These are phyloP conservation scores for Aspergillus ibericus DNA, from an alignment of 2,329 filamentous ascomycete species.

Conservation along the genomic window DNA sequence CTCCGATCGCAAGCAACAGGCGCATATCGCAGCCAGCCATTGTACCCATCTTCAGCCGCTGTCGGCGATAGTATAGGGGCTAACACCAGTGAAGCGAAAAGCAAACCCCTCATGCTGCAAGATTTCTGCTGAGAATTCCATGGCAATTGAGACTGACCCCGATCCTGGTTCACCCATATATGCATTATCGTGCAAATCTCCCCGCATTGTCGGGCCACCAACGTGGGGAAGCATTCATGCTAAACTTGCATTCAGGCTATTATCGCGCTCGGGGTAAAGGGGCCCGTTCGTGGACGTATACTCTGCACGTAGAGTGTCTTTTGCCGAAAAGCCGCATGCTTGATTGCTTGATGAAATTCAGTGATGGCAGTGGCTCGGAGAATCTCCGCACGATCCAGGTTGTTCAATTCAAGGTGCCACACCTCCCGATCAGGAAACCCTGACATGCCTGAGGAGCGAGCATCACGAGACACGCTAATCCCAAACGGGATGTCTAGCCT, in stretches of 20 bases:
- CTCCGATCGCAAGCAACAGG: slow-evolving; percentile 45
- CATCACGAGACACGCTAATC: neutral
- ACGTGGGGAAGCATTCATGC: slow-evolving; percentile 5
- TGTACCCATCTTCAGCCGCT: slow-evolving; percentile 60
- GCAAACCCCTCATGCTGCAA: neutral
- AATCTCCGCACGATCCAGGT: too few relatives aligned
- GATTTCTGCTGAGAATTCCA: neutral
- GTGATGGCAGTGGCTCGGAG: neutral
- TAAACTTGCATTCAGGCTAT: slow-evolving; percentile 14
- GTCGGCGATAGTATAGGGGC: slow-evolving; percentile 4
- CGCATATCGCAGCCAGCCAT: slow-evolving; percentile 66
- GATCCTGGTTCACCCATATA: neutral
- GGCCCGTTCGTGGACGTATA: neutral
- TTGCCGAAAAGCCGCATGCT: neutral
- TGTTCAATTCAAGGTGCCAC: too few relatives aligned
- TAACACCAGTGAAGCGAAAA: neutral
- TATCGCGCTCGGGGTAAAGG: neutral
- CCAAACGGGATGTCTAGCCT: neutral
- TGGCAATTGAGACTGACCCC: neutral
- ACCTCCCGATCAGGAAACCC: neutral
- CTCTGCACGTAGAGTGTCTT: neutral
- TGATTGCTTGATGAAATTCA: neutral
- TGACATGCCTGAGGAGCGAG: neutral
- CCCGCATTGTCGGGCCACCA: slow-evolving; percentile 1
- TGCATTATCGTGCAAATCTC: neutral